phyloP scores from a whole-genome alignment of 352 stramenopile genomes.

The Globisporangium cederbergense region DNA sequence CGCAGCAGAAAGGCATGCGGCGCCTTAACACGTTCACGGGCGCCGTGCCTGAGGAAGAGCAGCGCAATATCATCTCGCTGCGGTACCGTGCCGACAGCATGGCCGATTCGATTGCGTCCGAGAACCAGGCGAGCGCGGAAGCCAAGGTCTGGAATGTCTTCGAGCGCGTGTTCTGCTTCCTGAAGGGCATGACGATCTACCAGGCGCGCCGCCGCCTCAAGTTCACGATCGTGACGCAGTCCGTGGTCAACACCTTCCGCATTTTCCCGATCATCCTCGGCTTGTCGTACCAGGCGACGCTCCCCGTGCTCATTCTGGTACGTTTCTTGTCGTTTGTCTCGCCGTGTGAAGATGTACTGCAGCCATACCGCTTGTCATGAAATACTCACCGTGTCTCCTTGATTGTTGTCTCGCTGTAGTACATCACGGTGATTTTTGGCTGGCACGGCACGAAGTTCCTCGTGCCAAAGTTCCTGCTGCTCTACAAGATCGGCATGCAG shows the following conservation, averaged over 20 bases:
- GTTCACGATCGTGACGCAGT: constrained; percentile 87
- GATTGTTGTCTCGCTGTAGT: constrained; percentile 26
- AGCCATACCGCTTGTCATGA: background rate
- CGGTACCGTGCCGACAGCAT: constrained; percentile 83
- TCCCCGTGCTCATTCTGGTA: constrained; percentile 81
- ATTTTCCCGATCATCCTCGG: constrained; percentile 87
- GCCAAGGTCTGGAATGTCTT: constrained; percentile 78
- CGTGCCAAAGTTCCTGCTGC: constrained; percentile 77
- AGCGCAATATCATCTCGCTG: constrained; percentile 85
- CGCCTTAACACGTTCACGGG: constrained; percentile 71
- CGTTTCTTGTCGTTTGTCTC: constrained; percentile 9
- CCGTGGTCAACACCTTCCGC: constrained; percentile 74
- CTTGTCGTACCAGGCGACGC: constrained; percentile 76
- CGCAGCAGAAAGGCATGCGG: constrained; percentile 40
- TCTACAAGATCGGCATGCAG: constrained; percentile 90
- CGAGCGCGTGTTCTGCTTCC: constrained; percentile 84
- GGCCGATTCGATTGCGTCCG: constrained; percentile 73
- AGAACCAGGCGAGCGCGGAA: constrained; percentile 53
- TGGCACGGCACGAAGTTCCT: constrained; percentile 89
- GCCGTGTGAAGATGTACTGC: background rate
- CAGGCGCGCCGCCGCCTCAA: constrained; percentile 72
- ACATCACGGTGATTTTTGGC: constrained; percentile 81
- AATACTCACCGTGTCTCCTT: background rate
- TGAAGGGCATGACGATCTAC: constrained; percentile 89
- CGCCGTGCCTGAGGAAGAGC: constrained; percentile 60